These are phyloP conservation scores for Cutaneotrichosporon sp. DNA, from an alignment of 1,284 basidiomycete genomes.

Conservation along the genomic window DNA sequence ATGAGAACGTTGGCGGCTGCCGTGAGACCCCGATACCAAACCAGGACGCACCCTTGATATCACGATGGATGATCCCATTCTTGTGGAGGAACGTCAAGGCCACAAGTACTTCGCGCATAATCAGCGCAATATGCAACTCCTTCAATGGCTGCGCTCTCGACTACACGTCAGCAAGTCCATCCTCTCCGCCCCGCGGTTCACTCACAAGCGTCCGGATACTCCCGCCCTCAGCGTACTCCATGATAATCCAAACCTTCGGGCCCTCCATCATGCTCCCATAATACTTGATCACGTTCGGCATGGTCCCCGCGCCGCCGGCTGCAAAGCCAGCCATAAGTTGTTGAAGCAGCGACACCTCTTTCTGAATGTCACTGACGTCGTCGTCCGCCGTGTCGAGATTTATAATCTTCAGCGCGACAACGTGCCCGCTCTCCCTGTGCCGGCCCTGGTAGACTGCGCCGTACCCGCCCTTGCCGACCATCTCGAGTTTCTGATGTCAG, in stretches of 20 bases:
- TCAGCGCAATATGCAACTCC: constrained; percentile 82
- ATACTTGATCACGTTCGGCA: constrained; percentile 83
- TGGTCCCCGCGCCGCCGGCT: constrained; percentile 18
- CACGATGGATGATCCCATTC: constrained; percentile 89
- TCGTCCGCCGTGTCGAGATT: constrained; percentile 95
- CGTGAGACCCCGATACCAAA: neutral
- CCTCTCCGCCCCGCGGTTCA: neutral
- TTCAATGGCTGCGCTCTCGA: constrained; percentile 77
- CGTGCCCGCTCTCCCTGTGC: constrained; percentile 73
- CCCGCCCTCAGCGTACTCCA: constrained; percentile 96
- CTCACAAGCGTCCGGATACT: constrained; percentile 78
- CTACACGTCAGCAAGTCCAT: constrained; percentile 59
- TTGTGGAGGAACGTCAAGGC: constrained; percentile 86
- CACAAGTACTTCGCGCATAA: constrained; percentile 81
- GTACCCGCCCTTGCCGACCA: constrained; percentile 89
- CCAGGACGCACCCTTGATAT: constrained; percentile 66
- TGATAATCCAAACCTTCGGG: constrained; percentile 95
- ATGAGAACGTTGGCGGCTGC: constrained; percentile 86
- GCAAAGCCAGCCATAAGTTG: constrained; percentile 61
- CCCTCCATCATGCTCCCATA: constrained; percentile 94
- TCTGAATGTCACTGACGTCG: constrained; percentile 94
- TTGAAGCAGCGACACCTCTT: constrained; percentile 87
- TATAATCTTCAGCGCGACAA: constrained; percentile 96
- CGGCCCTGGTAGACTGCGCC: constrained; percentile 93
- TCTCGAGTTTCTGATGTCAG: constrained; percentile 58